phyloP scores from a whole-genome alignment of 352 stramenopile genomes.

The Globisporangium spinosum region DNA sequence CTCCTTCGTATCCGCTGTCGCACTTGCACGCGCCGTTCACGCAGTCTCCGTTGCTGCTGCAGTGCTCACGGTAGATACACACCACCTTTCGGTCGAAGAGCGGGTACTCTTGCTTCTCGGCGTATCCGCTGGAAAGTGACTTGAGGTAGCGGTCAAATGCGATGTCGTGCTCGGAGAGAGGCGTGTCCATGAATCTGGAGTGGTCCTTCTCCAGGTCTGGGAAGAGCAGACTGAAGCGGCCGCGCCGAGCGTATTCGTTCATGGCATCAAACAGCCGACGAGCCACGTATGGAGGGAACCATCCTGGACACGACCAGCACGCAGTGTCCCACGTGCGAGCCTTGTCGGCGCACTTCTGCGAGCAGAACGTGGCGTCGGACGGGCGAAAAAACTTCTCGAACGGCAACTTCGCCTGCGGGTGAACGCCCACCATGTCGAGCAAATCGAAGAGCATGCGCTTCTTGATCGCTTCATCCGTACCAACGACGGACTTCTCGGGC shows the following conservation, averaged over 20 bases:
- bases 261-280: constrained; percentile 45
- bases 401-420: constrained; percentile 48
- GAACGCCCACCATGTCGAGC: constrained; percentile 62
- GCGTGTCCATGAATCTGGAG: constrained; percentile 50
- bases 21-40: constrained; percentile 77
- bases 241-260: constrained; percentile 66
- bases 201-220: constrained; percentile 58
- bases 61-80: constrained; percentile 81
- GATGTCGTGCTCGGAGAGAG: constrained; percentile 58
- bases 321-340: constrained; percentile 55
- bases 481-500: constrained; percentile 43
- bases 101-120: constrained; percentile 35
- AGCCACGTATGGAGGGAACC: constrained; percentile 63
- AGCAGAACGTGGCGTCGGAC: constrained; percentile 44
- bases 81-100: constrained; percentile 38
- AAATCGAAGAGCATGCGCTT: constrained; percentile 59
- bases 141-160: constrained; percentile 74
- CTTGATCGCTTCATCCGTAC: constrained; percentile 69
- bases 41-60: constrained; percentile 76
- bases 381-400: constrained; percentile 65
- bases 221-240: constrained; percentile 66
- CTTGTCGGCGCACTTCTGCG: constrained; percentile 58
- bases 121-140: constrained; percentile 52
- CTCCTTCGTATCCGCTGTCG: constrained; percentile 66
- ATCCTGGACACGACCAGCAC: constrained; percentile 76